Base-by-base conservation (phyloP, 2,329 filamentous ascomycete species). In the Verticillium nubilum region DNA sequence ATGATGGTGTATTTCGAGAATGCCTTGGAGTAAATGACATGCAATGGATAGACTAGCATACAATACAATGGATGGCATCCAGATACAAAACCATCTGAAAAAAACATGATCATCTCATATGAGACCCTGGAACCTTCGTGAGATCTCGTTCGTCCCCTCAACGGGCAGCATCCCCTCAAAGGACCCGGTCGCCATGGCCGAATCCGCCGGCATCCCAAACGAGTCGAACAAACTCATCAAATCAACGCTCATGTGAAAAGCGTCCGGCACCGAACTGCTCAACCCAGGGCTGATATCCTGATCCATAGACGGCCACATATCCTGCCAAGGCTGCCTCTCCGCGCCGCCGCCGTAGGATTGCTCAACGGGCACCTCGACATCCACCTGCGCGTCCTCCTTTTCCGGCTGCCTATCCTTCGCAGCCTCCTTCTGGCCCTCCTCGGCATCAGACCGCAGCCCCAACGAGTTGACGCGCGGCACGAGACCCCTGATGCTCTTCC, bases 1-100 rank as follows among this genome's bases (percentile, higher is more conserved):
- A 81, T 83, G 37, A 87, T 82, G 67, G 84, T 85, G 50, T 82
- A 74, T 65, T 80, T 86, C 7, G 69, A 74, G 23, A 56, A 37
- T 25, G 54, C 37, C 9, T 12, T 47, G 2, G 37, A 47, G n/a
- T 47, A 12, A 47, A 25, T 25, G n/a, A n/a, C 29, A 1, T 9
- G 37, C 5, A 47, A 9, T 47, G 59, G 42, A 56, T 25, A 2
- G 28, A 25, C n/a, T n/a, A n/a, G n/a, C n/a, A n/a, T n/a, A n/a
- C n/a, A n/a, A n/a, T n/a, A n/a, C n/a, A n/a, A n/a, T n/a, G n/a
- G n/a, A n/a, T n/a, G n/a, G n/a, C n/a, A n/a, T n/a, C n/a, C n/a
- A n/a, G n/a, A n/a, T n/a, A n/a, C 35, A n/a, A 17, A 42, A 42
- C 7, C 4, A 42, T 4, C 35, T n/a, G 15, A n/a, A 3, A 6